Base-by-base conservation (phyloP, 2,329 filamentous ascomycete genomes). In the Knoxdaviesia capensis region DNA sequence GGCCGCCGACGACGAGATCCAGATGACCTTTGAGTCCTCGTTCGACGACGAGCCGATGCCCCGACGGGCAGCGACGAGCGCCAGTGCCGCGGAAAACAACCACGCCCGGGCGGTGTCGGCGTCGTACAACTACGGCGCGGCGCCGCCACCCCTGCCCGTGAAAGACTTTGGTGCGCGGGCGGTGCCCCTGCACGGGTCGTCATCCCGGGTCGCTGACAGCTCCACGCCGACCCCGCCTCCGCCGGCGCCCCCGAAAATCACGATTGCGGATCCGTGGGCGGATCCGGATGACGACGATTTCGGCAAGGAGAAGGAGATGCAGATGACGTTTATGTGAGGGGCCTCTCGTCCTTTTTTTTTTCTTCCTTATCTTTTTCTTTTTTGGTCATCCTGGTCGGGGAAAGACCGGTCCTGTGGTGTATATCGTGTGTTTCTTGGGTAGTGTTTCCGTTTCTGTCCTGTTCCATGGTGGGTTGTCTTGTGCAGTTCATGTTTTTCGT, bases 1-100 rank as follows among this genome's bases (percentile, higher is more conserved):
- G 20, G 20, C 20, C 20, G 52, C 59, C 31, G 63, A 69, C 30
- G 67, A 69, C 29, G 68, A 68, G 41, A 59, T 82, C 6, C 67
- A 77, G 49, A 79, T 85, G 77, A 78, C 75, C 1, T 86, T 85
- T 55, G 79, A 83, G 53, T 74, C 71, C 6, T 64, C 69, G 2
- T 80, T 70, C 48, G 57, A 68, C 36, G 64, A 65, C 44, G 36
- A 53, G 31, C 39, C 43, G n/a, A 36, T 36, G 40, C 45, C 7
- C 42, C 44, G 32, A 37, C 29, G 7, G 52, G 55, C 20, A 2
- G 20, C 20, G 20, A 50, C 52, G 7, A 47, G 45, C 11, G 52
- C 57, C 30, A 50, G 53, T n/a, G 53, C 54, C 33, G 60, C 57
- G 29, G 46, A 54, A 35, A 54, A 49, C 9, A 38, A 44, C 8